phyloP scores from a whole-genome alignment of 257 asterid species.

The Apocynum venetum region DNA sequence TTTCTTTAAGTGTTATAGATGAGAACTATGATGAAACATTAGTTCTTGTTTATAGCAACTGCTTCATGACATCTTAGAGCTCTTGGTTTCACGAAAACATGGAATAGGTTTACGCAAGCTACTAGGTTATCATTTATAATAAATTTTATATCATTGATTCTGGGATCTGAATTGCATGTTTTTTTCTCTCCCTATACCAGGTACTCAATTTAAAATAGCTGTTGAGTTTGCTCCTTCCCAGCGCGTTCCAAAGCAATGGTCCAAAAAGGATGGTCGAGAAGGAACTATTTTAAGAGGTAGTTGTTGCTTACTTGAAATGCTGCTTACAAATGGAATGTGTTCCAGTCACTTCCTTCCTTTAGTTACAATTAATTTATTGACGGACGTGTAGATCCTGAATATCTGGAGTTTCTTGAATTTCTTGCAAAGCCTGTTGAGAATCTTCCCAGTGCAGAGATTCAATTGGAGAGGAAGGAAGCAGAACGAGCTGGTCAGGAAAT shows the following conservation, averaged over 20 bases:
- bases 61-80: not conserved
- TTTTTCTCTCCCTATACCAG: constrained; percentile 36
- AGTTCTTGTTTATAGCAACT: not conserved
- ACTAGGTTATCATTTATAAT: not conserved
- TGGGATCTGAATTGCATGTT: not conserved
- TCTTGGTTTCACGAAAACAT: not conserved
- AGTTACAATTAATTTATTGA: constrained; percentile 33
- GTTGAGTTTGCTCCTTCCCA: constrained; percentile 99
- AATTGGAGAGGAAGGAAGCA: constrained; percentile 97
- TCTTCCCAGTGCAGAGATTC: constrained; percentile 99
- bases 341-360: constrained; percentile 20
- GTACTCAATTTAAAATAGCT: constrained; percentile 77
- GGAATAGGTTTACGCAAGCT: not conserved
- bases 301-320: constrained; percentile 15
- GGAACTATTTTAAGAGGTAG: constrained; percentile 88
- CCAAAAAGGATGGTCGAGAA: constrained; percentile 95
- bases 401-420: constrained; percentile 96
- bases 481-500: constrained; percentile 78
- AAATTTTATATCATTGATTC: not conserved
- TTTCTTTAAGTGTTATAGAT: not conserved
- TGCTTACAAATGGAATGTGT: constrained; percentile 23
- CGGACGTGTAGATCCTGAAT: constrained; percentile 88
- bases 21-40: not conserved
- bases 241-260: constrained; percentile 82
- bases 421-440: constrained; percentile 87